phyloP scores from a whole-genome alignment of 208 protist species.

The Leishmania amazonensis region DNA sequence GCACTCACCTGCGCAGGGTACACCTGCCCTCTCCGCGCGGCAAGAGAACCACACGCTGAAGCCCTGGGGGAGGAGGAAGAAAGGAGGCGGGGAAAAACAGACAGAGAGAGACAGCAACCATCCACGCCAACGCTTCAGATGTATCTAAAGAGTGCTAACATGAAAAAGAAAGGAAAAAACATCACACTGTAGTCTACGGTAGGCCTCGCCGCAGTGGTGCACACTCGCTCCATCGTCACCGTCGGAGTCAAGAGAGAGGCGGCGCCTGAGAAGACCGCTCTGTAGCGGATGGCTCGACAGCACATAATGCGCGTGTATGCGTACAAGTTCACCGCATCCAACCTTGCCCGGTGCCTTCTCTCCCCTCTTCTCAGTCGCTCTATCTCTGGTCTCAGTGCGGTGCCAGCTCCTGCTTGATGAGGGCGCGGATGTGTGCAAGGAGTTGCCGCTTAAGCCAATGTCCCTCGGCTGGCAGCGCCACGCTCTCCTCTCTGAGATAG shows the following conservation, averaged over 20 bases:
- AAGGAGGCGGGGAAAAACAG: not conserved
- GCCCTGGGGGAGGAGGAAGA: not conserved
- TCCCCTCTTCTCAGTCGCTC: not conserved
- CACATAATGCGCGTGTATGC: not conserved
- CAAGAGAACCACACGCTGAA: not conserved
- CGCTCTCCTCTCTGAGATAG: conserved; percentile 45
- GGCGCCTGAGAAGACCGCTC: not conserved
- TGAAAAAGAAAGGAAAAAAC: not conserved
- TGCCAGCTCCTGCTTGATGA: conserved; percentile 27
- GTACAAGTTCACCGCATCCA: not conserved
- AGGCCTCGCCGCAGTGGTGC: not conserved
- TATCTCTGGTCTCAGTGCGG: not conserved
- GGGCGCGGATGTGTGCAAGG: conserved; percentile 49
- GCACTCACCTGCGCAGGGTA: not conserved
- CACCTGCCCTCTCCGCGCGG: not conserved
- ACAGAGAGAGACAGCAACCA: not conserved
- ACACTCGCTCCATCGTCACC: not conserved
- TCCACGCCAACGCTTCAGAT: not conserved
- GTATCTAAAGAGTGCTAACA: not conserved
- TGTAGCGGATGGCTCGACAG: not conserved
- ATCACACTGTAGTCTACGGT: not conserved
- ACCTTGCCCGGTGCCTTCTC: not conserved
- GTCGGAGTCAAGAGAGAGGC: not conserved
- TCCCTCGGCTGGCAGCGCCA: conserved; percentile 15
- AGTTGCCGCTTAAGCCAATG: conserved; percentile 58